Evolutionary conservation across 169 alveolate genomes (phyloP).

Genomic region (Miamiensis avidus): DNA sequence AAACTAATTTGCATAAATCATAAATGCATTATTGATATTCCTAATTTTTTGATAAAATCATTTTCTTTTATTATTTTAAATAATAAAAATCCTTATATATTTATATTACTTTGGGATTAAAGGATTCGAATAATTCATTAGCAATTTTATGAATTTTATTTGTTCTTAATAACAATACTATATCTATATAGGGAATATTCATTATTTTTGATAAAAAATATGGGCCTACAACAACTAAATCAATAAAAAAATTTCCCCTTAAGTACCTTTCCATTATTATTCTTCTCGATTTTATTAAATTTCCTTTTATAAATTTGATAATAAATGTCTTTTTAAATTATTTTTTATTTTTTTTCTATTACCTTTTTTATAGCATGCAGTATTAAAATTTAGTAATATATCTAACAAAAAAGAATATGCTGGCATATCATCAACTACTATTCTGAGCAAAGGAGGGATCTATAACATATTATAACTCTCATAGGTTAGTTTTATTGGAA

Average conservation of each 20-base stretch:
- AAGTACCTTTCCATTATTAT: neutral
- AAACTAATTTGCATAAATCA: neutral
- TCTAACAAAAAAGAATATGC: neutral
- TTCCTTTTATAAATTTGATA: neutral
- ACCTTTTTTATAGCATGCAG: neutral
- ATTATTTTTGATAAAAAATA: neutral
- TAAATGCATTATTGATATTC: neutral
- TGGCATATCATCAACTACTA: neutral
- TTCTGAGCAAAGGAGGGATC: neutral
- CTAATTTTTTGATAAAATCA: too few species aligned
- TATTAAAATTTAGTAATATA: too few species aligned
- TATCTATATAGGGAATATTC: neutral
- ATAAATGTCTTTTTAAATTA: too few species aligned
- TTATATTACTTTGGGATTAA: neutral
- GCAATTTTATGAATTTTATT: neutral
- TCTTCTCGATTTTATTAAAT: neutral
- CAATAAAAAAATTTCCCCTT: neutral
- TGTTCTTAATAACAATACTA: neutral
- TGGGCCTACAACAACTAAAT: neutral
- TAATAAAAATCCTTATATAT: too few species aligned
- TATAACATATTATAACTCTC: neutral
- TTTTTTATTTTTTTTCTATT: too few species aligned
- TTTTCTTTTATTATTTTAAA: too few species aligned
- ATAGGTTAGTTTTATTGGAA: neutral
- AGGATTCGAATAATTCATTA: neutral